A percentile compares a stretch with the other conserved stretches of the same genome.
Evolutionary conservation across 108 stramenopile genomes (phyloP).

Genomic region (Fragilariopsis cylindrus): DNA sequence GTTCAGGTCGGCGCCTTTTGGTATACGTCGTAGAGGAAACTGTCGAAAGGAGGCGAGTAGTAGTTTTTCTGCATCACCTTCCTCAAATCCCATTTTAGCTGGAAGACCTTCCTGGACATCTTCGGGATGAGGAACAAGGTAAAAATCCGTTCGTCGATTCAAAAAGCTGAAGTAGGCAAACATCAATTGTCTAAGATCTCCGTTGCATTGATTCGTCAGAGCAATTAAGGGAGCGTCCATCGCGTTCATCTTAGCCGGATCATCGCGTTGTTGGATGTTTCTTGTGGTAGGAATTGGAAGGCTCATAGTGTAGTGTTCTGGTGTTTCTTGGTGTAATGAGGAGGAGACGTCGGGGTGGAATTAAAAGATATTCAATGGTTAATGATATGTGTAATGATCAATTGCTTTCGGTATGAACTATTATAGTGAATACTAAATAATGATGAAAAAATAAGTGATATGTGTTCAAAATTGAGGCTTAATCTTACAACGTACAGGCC

Average conservation of each 20-base stretch:
- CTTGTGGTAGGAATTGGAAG: constrained; percentile 49
- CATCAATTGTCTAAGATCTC: constrained; percentile 73
- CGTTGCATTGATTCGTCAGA: constrained; percentile 64
- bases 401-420: too few relatives aligned
- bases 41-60: constrained; percentile 82
- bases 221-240: constrained; percentile 72
- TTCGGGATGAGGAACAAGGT: constrained; percentile 68
- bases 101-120: constrained; percentile 42
- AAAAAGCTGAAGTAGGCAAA: constrained; percentile 82
- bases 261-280: background rate
- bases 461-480: too few relatives aligned
- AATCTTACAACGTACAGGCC: too few relatives aligned
- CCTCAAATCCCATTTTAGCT: constrained; percentile 66
- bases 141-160: constrained; percentile 87
- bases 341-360: too few relatives aligned
- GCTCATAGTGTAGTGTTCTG: constrained; percentile 31
- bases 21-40: constrained; percentile 76
- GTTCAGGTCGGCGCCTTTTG: constrained; percentile 25
- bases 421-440: too few relatives aligned
- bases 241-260: constrained; percentile 39
- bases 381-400: too few relatives aligned
- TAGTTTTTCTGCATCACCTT: constrained; percentile 86
- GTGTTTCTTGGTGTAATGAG: too few relatives aligned
- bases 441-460: too few relatives aligned
- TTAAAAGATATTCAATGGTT: too few relatives aligned